These are phyloP conservation scores for Nemania diffusa DNA, from an alignment of 2,329 filamentous ascomycete species.

Conservation along the genomic window DNA sequence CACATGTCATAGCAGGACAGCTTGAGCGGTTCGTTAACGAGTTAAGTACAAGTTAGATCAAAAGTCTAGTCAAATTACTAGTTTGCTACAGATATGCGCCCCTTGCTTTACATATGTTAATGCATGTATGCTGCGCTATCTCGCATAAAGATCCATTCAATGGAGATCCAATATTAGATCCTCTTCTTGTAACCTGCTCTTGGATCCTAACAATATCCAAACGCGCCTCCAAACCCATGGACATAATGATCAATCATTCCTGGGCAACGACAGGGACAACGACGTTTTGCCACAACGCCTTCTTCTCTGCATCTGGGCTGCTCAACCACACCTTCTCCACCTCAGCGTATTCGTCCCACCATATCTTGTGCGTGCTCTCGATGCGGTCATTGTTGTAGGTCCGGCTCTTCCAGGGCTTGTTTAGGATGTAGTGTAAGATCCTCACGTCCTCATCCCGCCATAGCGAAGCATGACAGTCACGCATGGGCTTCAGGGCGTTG, in stretches of 20 bases:
- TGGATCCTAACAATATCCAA: not conserved
- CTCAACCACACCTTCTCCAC: slow-evolving; percentile 47
- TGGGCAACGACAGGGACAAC: slow-evolving; percentile 50
- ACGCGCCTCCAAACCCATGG: not conserved
- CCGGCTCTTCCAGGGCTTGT: slow-evolving; percentile 48
- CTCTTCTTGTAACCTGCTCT: not conserved
- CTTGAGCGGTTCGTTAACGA: not conserved
- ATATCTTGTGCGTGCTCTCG: slow-evolving; percentile 48
- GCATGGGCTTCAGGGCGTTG: slow-evolving; percentile 49
- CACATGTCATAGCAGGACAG: not conserved
- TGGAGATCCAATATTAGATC: not conserved
- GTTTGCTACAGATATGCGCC: not conserved
- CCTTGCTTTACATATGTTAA: slow-evolving; percentile 13
- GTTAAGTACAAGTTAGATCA: not conserved
- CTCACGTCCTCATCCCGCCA: slow-evolving; percentile 46
- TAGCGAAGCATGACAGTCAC: slow-evolving; percentile 43
- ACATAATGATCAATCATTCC: slow-evolving; percentile 41
- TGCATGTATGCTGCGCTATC: not conserved
- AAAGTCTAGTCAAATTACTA: slow-evolving; percentile 12
- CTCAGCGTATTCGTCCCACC: slow-evolving; percentile 48
- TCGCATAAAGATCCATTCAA: not conserved
- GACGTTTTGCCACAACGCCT: slow-evolving; percentile 47
- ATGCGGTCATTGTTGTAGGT: slow-evolving; percentile 41
- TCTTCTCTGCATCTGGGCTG: slow-evolving; percentile 42
- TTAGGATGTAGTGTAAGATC: slow-evolving; percentile 48